Base-by-base conservation (phyloP, 2,329 filamentous ascomycete genomes). In the Alternaria ethzedia region DNA sequence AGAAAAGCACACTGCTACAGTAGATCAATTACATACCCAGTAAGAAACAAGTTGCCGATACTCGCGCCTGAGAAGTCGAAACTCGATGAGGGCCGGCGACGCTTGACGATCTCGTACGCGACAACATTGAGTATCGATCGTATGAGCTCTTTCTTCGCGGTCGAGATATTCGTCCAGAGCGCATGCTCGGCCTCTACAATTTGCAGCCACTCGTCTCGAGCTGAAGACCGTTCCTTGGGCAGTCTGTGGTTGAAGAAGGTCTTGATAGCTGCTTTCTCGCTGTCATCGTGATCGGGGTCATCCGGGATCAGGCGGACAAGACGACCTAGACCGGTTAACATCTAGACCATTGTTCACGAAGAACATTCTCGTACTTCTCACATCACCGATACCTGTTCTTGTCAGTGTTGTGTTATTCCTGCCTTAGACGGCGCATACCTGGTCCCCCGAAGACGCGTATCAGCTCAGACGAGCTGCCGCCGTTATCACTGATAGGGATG, bases 401-500 rank as follows among this genome's bases (percentile, higher is more conserved):
- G 30, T 71, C 44, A 71, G 56, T 45, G 43, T 23, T 45, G 44
- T 11, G 6, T 41, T 6, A 1, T 23, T 12, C 4, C 11, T 8
- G 10, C 45, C 30, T 30, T 12, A 28, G 51, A 81, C 8, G 10
- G 13, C 10, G 25, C 56, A 59, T 82, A 90, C 95, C 95, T 68
- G 95, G 95, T 1, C 96, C 96, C 13, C 95, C 96, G 81, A 98
- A 96, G 36, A 98, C 94, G 36, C 96, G 88, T 69, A 97, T 97
- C 73, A 97, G 84, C 82, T 98, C 95, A 47, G 93, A 97, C 3
- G 94, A 96, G 71, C 92, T 96, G 43, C 95, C 95, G 52, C 95
- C 95, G 80, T 98, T 98, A 82, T 98, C 95, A 69, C 92, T 96
- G 77, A 97, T 97, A 36, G 95, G 95, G 56, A 98, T 97, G 63